A percentile compares a stretch with the other conserved stretches of the same genome.
Conservation (phyloP, 768 basidiomycete genomes). For the Lyophyllum decastes region DNA sequence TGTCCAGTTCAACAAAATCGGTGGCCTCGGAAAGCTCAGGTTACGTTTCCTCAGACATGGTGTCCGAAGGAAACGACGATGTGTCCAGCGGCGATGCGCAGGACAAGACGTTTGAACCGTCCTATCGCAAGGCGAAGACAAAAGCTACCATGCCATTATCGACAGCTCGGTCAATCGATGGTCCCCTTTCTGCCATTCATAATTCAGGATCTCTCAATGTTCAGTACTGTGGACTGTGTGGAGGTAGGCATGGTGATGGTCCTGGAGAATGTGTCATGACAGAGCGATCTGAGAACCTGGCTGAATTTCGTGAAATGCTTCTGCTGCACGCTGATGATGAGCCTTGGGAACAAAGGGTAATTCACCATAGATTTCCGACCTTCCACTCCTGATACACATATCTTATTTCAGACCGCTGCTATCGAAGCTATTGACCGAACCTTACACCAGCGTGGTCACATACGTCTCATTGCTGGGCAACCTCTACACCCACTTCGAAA, state of each 20-base stretch:
- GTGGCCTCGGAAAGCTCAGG: slow-evolving; percentile 32
- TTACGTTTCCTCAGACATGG: slow-evolving; percentile 31
- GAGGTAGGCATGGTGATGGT: slow-evolving; percentile 46
- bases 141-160: slow-evolving; percentile 4
- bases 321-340: slow-evolving; percentile 67
- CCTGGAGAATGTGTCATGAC: slow-evolving; percentile 62
- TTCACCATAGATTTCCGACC: background rate
- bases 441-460: slow-evolving; percentile 55
- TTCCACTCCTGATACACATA: background rate
- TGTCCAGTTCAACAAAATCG: slow-evolving; percentile 12
- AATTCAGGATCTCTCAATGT: slow-evolving; percentile 13
- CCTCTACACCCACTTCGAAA: slow-evolving; percentile 56
- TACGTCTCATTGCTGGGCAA: slow-evolving; percentile 60
- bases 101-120: slow-evolving; percentile 15
- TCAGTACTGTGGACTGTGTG: slow-evolving; percentile 64
- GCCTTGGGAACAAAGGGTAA: slow-evolving; percentile 64
- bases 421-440: slow-evolving; percentile 71
- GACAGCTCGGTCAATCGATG: slow-evolving; percentile 5
- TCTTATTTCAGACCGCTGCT: slow-evolving; percentile 49
- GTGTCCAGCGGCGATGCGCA: slow-evolving; percentile 18
- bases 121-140: slow-evolving; percentile 18
- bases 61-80: slow-evolving; percentile 24
- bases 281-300: slow-evolving; percentile 62
- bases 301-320: slow-evolving; percentile 69
- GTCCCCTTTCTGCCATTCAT: slow-evolving; percentile 17